Percentiles rank a stretch among this genome's conserved stretches.
These are phyloP conservation scores for Bruguiera gymnorhiza DNA, from an alignment of 345 rosid species.

Conservation along the genomic window DNA sequence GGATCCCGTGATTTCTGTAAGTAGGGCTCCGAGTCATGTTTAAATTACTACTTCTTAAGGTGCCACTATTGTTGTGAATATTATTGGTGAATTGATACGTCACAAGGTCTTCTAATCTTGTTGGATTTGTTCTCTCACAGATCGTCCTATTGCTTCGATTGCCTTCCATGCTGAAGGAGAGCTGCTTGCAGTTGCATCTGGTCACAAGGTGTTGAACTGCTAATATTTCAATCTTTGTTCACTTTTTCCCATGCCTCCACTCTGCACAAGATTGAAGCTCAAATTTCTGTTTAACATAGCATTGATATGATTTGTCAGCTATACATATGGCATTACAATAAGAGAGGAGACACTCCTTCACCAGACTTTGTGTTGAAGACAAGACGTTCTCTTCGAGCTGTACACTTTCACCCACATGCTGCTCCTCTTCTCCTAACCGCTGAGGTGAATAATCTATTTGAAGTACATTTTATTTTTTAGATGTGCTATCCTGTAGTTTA, in stretches of 20 bases:
- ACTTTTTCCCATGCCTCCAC: not conserved
- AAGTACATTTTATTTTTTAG: conserved; percentile 20
- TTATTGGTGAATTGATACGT: not conserved
- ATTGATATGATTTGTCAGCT: conserved; percentile 37
- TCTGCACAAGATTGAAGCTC: not conserved
- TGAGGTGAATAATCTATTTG: conserved; percentile 44
- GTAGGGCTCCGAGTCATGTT: not conserved
- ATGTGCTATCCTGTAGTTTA: conserved; percentile 21
- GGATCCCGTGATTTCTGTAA: conserved; percentile 72
- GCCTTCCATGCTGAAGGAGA: conserved; percentile 83
- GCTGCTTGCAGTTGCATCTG: conserved; percentile 72
- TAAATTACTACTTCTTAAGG: conserved; percentile 10
- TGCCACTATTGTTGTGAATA: too few relatives aligned
- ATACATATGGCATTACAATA: conserved; percentile 69
- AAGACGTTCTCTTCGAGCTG: conserved; percentile 68
- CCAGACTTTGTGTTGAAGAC: conserved; percentile 61
- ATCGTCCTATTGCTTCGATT: conserved; percentile 76
- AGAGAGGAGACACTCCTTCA: conserved; percentile 58
- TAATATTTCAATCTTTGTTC: not conserved
- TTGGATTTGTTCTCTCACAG: conserved; percentile 32
- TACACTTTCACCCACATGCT: conserved; percentile 71
- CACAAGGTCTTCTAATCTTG: conserved; percentile 1
- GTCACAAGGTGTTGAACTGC: conserved; percentile 57
- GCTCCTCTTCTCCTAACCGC: conserved; percentile 76
- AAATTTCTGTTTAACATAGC: not conserved